phyloP scores from a whole-genome alignment of 495 filamentous ascomycete genomes.

The Hypoxylon subgilvum region DNA sequence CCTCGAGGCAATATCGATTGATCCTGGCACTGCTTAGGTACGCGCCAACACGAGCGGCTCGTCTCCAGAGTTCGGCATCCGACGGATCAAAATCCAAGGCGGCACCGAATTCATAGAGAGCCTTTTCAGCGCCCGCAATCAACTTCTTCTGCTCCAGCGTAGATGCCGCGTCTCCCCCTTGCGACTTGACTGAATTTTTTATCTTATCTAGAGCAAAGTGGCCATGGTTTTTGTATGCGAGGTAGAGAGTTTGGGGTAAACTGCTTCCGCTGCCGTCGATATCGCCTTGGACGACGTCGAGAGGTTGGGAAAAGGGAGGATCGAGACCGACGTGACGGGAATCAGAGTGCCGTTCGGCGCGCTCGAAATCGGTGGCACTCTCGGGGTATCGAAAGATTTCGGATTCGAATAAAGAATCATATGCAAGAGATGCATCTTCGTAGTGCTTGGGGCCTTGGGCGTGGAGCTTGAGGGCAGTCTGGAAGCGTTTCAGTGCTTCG shows the following conservation, averaged over 20 bases:
- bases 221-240: slow-evolving; percentile 94
- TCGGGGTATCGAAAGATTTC: slow-evolving; percentile 94
- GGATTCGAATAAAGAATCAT: slow-evolving; percentile 81
- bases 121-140: slow-evolving; percentile 48
- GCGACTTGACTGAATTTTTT: slow-evolving; percentile 51
- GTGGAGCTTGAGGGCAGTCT: slow-evolving; percentile 88
- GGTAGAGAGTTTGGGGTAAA: slow-evolving; percentile 84
- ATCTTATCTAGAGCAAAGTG: slow-evolving; percentile 84
- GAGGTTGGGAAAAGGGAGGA: slow-evolving; percentile 44
- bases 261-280: slow-evolving; percentile 77
- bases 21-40: slow-evolving; percentile 78
- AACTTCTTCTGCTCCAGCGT: slow-evolving; percentile 49
- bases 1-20: slow-evolving; percentile 86
- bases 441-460: slow-evolving; percentile 81
- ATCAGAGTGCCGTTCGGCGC: slow-evolving; percentile 67
- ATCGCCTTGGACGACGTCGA: slow-evolving; percentile 52
- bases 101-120: slow-evolving; percentile 69
- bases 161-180: slow-evolving; percentile 34
- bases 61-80: slow-evolving; percentile 92
- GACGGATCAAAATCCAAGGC: slow-evolving; percentile 89
- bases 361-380: slow-evolving; percentile 75
- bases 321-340: slow-evolving; percentile 44
- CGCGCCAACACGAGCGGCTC: slow-evolving; percentile 76
- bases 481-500: slow-evolving; percentile 94
- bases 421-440: slow-evolving; percentile 79